phyloP scores from a whole-genome alignment of 2,329 filamentous ascomycete species.

The Xylariaceae sp. region DNA sequence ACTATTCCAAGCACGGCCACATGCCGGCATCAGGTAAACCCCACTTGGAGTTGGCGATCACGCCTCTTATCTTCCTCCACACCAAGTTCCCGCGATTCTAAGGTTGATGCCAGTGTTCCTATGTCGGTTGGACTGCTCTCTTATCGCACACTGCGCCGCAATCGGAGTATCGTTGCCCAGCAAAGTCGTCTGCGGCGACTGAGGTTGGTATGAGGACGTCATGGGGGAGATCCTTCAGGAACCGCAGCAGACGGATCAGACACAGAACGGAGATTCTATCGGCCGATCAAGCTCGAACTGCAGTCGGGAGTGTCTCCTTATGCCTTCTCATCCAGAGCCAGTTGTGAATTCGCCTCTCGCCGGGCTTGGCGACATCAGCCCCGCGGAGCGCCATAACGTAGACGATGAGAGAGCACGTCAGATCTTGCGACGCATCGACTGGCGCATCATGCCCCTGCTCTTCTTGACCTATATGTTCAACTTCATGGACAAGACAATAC shows the following conservation, averaged over 20 bases:
- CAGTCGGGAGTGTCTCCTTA: conserved; percentile 14
- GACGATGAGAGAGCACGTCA: conserved; percentile 30
- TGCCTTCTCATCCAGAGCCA: background rate
- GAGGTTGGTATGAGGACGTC: no score
- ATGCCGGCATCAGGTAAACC: conserved; percentile 2
- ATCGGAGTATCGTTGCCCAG: background rate
- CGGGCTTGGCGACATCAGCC: background rate
- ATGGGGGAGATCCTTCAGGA: no score
- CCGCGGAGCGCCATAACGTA: background rate
- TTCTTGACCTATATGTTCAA: conserved; percentile 65
- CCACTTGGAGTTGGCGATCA: conserved; percentile 13
- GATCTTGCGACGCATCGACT: conserved; percentile 62
- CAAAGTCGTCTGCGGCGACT: background rate
- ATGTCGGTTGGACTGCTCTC: no score
- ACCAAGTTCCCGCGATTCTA: no score
- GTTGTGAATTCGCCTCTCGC: background rate
- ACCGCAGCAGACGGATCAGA: no score
- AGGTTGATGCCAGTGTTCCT: no score
- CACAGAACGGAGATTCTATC: background rate
- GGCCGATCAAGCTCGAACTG: conserved; percentile 5
- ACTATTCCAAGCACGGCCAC: no score
- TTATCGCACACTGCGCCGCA: no score
- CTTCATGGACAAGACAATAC: conserved; percentile 66
- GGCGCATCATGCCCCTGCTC: conserved; percentile 59
- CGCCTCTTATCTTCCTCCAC: conserved; percentile 7